Evolutionary conservation across 2,329 filamentous ascomycete genomes (phyloP).

Genomic region (Penicillium digitatum): DNA sequence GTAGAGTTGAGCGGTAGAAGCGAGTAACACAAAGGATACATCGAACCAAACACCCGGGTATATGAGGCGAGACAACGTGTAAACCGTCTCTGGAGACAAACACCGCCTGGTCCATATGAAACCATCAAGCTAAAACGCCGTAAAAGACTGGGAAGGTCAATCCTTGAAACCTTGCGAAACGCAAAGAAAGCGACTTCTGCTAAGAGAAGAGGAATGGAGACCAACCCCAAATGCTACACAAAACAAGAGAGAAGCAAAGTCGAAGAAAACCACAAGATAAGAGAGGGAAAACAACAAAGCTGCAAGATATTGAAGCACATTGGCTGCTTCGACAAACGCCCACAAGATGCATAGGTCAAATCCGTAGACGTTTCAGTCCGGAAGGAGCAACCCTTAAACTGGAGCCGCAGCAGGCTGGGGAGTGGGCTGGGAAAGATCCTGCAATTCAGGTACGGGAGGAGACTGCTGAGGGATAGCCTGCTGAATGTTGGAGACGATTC

Average conservation of each 20-base stretch:
- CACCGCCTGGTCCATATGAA: conserved; percentile 29
- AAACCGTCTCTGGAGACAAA: conserved; percentile 28
- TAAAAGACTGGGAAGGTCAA: conserved; percentile 14
- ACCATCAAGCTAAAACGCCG: conserved; percentile 33
- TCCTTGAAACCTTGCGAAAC: neutral
- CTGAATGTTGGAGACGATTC: conserved; percentile 37
- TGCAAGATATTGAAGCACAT: conserved; percentile 16
- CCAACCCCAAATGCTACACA: conserved; percentile 18
- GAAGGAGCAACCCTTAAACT: conserved; percentile 10
- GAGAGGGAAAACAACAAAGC: neutral
- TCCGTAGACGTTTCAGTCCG: conserved; percentile 6
- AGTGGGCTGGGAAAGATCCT: conserved; percentile 13
- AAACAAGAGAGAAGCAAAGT: neutral
- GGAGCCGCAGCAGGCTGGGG: conserved; percentile 15
- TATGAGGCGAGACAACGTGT: conserved; percentile 31
- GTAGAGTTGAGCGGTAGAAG: neutral
- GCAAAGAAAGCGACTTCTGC: conserved; percentile 10
- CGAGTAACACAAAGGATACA: conserved; percentile 4
- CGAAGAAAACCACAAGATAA: neutral
- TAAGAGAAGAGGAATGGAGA: neutral
- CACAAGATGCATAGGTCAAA: conserved; percentile 30
- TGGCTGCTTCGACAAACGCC: conserved; percentile 29
- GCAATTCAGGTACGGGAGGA: conserved; percentile 13
- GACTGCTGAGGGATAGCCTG: conserved; percentile 34
- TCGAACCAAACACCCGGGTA: conserved; percentile 32